These are phyloP conservation scores for Daldinia vernicosa DNA, from an alignment of 495 filamentous ascomycete species.

Conservation along the genomic window DNA sequence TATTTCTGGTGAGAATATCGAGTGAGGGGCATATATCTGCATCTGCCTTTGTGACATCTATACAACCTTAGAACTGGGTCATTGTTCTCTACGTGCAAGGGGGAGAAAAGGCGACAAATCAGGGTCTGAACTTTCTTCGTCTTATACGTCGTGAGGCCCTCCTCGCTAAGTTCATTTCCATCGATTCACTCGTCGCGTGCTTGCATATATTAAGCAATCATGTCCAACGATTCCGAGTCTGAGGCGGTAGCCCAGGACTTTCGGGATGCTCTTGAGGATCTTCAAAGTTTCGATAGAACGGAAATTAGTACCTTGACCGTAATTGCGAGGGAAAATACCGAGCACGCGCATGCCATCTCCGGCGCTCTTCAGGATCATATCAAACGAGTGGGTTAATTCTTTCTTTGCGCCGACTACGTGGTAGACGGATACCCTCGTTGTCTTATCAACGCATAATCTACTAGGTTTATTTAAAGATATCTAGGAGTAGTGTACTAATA, in stretches of 20 bases:
- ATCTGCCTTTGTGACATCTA: conserved; percentile 43
- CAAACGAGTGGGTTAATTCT: conserved; percentile 74
- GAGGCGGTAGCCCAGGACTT: conserved; percentile 96
- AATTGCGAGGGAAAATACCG: conserved; percentile 95
- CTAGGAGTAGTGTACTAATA: conserved; percentile 22
- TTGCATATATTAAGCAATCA: conserved; percentile 52
- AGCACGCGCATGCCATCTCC: conserved; percentile 91
- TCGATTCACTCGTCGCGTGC: conserved; percentile 24
- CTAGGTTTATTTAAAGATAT: neutral
- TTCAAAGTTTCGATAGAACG: conserved; percentile 85
- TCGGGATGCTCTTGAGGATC: conserved; percentile 88
- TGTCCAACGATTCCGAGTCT: conserved; percentile 76
- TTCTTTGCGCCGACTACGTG: conserved; percentile 3
- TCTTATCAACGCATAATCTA: conserved; percentile 1
- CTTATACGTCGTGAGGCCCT: conserved; percentile 17
- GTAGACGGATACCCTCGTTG: conserved; percentile 3
- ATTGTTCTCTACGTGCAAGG: conserved; percentile 29
- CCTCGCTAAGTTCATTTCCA: conserved; percentile 15
- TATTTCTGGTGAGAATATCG: conserved; percentile 42
- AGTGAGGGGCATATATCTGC: conserved; percentile 30
- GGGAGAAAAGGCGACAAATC: conserved; percentile 11
- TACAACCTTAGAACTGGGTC: conserved; percentile 24
- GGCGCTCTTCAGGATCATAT: conserved; percentile 91
- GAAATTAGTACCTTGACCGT: conserved; percentile 96
- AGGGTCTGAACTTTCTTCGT: neutral